Evolutionary conservation across 305 asterid genomes (phyloP), one percentile per base, ranked within the genome.

Genomic region (Ilex paraguariensis): DNA sequence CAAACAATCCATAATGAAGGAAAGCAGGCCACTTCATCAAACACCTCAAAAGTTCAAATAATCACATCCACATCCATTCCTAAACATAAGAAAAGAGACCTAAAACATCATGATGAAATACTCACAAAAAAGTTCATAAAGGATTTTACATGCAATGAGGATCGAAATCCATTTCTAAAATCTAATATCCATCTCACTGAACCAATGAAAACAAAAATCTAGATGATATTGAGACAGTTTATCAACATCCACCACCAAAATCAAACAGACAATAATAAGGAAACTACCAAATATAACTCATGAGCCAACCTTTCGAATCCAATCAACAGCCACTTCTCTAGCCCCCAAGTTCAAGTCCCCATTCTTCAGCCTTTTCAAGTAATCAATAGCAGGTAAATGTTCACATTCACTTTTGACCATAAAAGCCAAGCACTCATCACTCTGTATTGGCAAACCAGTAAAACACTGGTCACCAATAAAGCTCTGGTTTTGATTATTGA

Each of bases 301-400:
- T 32, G 11, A 65, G 49, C 64, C 10, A 66, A 66, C 70, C 70
- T 66, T 60, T 32, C 32, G 10, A 51, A 66, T 66, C 65, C 54
- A 66, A 51, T 59, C 60, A 66, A 66, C 56, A 66, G 52, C 49
- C 30, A 58, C 60, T 31, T 39, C 54, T 59, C 65, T 66, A 33
- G 40, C 31, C 45, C 15, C 36, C 17, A 66, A 2, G 52, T 51
- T 55, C 63, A 66, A 33, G 5, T 58, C 59, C 60, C 65, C 70
- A 59, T 59, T 50, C 36, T 17, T 51, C 70, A 66, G 40, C n/a
- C 46, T 66, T 31, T 66, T 46, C 13, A 39, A 32, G 50, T 66
- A 66, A 66, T 66, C 70, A 49, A 31, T 50, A 5, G 16, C 42
- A 66, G 65, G 54, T 64, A 66, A 49, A 54, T 33, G 51, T 6